phyloP scores from a whole-genome alignment of 2,329 filamentous ascomycete genomes.

The Lasiodiplodia sp. region DNA sequence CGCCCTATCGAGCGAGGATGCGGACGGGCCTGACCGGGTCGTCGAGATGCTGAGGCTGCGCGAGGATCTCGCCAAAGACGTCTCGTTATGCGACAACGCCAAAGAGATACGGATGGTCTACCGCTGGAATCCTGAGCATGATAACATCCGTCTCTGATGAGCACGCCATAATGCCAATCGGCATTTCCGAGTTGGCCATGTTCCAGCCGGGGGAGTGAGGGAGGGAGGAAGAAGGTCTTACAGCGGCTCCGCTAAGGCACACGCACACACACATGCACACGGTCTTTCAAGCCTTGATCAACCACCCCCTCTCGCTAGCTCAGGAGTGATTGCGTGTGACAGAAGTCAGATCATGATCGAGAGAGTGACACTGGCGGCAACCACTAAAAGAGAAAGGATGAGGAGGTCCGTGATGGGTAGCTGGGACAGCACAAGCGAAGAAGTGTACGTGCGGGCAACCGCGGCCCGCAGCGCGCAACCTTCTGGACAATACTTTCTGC shows the following conservation, averaged over 20 bases:
- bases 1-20: background rate
- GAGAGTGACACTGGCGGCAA: background rate
- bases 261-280: background rate
- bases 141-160: constrained; percentile 9
- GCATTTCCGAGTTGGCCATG: background rate
- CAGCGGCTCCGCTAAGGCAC: background rate
- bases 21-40: background rate
- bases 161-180: background rate
- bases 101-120: constrained; percentile 12
- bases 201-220: too few relatives aligned
- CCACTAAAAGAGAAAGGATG: background rate
- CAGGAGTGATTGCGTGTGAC: background rate
- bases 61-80: constrained; percentile 19
- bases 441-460: background rate
- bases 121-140: constrained; percentile 19
- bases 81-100: constrained; percentile 19
- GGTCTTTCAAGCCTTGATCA: constrained; percentile 11
- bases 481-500: background rate
- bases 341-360: background rate
- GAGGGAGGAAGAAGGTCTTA: background rate
- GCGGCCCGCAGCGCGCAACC: constrained; percentile 19
- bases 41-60: constrained; percentile 9
- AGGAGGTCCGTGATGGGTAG: too few relatives aligned
- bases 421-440: background rate
- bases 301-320: background rate